Evolutionary conservation across 306 rosid genomes (phyloP).

Genomic region (Rosa rugosa): DNA sequence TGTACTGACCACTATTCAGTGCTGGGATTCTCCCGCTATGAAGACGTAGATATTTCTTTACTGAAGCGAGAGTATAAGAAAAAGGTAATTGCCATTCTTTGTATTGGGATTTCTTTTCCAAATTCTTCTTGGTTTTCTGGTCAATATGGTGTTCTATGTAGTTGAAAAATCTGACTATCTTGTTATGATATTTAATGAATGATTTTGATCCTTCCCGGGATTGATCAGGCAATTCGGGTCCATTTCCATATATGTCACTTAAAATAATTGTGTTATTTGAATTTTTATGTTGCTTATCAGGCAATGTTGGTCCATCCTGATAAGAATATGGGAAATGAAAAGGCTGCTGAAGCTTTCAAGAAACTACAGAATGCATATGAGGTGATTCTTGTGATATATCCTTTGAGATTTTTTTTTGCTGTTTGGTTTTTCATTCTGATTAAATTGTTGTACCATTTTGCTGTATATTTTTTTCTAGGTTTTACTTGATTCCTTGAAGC

Average conservation of each 20-base stretch:
- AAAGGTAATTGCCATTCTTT: conserved; percentile 55
- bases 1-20: conserved; percentile 87
- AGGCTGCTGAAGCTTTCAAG: conserved; percentile 97
- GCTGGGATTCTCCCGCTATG: conserved; percentile 73
- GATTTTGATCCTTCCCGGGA: conserved; percentile 17
- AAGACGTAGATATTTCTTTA: conserved; percentile 62
- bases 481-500: conserved; percentile 83
- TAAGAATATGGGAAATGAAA: conserved; percentile 98
- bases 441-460: conserved; percentile 15
- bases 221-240: background rate
- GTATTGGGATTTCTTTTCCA: conserved; percentile 10
- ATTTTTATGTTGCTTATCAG: conserved; percentile 45
- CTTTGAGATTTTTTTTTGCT: background rate
- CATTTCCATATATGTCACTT: background rate
- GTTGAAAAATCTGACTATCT: conserved; percentile 14
- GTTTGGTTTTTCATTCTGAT: conserved; percentile 10
- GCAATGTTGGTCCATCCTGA: conserved; percentile 99
- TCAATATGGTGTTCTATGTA: conserved; percentile 18
- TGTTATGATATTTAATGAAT: conserved; percentile 12
- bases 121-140: conserved; percentile 16
- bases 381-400: conserved; percentile 43
- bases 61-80: conserved; percentile 92
- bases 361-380: conserved; percentile 99
- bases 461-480: conserved; percentile 47
- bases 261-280: background rate